phyloP scores from a whole-genome alignment of 148 eudicot genomes.

The Diospyros kaki region DNA sequence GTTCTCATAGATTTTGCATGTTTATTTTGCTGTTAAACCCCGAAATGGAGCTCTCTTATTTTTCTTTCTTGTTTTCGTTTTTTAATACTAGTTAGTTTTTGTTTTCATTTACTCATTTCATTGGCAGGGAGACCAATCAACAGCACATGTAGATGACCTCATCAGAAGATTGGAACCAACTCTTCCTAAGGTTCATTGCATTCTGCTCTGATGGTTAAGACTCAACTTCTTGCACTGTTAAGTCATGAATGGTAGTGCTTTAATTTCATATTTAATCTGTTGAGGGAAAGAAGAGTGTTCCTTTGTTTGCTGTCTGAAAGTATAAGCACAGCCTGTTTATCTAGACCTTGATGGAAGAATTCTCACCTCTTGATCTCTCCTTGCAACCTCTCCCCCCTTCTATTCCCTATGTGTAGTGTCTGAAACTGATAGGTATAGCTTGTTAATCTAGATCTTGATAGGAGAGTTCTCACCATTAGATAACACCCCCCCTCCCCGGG shows the following conservation, averaged over 20 bases:
- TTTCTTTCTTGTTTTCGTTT: not conserved
- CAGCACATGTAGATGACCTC: constrained; percentile 37
- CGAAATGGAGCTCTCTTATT: not conserved
- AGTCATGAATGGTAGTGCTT: not conserved
- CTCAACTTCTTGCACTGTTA: constrained; percentile 31
- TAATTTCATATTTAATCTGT: not conserved
- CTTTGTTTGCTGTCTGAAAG: not conserved
- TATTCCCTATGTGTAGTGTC: too few species aligned
- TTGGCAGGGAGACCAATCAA: constrained; percentile 46
- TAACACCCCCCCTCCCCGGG: too few species aligned
- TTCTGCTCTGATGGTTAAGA: constrained; percentile 46
- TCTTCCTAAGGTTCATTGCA: constrained; percentile 61
- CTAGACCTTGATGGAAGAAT: too few species aligned
- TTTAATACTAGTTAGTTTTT: not conserved
- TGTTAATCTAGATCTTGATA: too few species aligned
- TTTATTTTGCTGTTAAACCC: too few species aligned
- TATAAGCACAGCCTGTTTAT: too few species aligned
- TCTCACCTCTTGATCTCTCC: too few species aligned
- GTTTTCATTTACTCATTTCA: not conserved
- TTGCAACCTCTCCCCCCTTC: too few species aligned
- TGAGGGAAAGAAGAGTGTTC: not conserved
- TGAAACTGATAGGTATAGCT: too few species aligned
- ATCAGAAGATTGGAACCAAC: constrained; percentile 42
- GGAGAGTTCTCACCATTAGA: too few species aligned
- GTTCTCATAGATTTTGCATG: too few species aligned